These are phyloP conservation scores for Plasmodium gallinaceum DNA, from an alignment of 169 alveolate genomes.

Conservation along the genomic window DNA sequence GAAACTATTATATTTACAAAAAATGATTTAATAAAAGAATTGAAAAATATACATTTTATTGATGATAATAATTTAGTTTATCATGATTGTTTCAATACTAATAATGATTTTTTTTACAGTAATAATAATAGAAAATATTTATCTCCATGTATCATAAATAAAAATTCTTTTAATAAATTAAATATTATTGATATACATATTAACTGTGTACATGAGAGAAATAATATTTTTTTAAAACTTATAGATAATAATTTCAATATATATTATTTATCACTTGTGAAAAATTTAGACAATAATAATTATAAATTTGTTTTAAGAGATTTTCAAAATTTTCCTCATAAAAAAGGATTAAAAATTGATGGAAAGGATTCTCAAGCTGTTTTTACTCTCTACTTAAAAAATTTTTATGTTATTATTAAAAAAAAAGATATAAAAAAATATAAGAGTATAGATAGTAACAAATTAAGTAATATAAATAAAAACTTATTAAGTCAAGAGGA, in stretches of 20 bases:
- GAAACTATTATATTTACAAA: slow-evolving; percentile 57
- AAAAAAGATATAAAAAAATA: slow-evolving; percentile 17
- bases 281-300: slow-evolving; percentile 10
- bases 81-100: slow-evolving; percentile 9
- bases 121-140: neutral
- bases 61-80: slow-evolving; percentile 11
- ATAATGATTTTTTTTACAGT: neutral
- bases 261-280: slow-evolving; percentile 55
- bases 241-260: slow-evolving; percentile 61
- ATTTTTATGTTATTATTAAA: slow-evolving; percentile 40
- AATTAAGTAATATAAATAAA: neutral
- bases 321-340: slow-evolving; percentile 75
- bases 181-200: slow-evolving; percentile 60
- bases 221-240: slow-evolving; percentile 37
- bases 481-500: neutral
- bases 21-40: slow-evolving; percentile 25
- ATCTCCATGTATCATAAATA: slow-evolving; percentile 16
- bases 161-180: slow-evolving; percentile 20
- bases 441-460: neutral
- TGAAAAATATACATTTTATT: slow-evolving; percentile 30
- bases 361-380: slow-evolving; percentile 23
- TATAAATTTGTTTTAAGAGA: slow-evolving; percentile 58
- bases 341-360: slow-evolving; percentile 50
- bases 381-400: slow-evolving; percentile 43
- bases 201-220: slow-evolving; percentile 41